Conservation (phyloP, 1,139 yeast species). For the Suhomyces wounanorum region DNA sequence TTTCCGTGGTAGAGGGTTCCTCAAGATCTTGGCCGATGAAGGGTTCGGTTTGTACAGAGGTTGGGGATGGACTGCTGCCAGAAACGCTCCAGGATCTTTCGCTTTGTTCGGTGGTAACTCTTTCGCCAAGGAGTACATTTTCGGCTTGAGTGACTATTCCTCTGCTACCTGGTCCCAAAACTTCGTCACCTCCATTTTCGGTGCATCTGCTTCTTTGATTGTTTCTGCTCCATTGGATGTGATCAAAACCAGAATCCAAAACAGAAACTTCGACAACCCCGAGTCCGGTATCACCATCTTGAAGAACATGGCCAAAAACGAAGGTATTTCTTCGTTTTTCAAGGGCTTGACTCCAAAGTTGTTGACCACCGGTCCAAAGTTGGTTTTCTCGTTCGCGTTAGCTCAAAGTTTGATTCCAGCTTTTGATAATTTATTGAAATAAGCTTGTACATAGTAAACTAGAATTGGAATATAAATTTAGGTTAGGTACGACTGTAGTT, state of each 20-base stretch:
- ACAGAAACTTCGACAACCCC: constrained; percentile 92
- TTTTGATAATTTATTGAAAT: constrained; percentile 67
- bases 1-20: constrained; percentile 94
- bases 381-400: constrained; percentile 93
- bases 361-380: constrained; percentile 96
- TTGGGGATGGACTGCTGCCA: constrained; percentile 99
- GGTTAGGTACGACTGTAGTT: neutral
- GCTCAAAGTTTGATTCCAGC: constrained; percentile 97
- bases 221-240: constrained; percentile 98
- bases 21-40: constrained; percentile 83
- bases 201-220: constrained; percentile 95
- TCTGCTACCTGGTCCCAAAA: constrained; percentile 94
- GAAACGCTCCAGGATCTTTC: constrained; percentile 98
- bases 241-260: constrained; percentile 97
- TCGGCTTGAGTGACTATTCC: constrained; percentile 82
- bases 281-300: constrained; percentile 91
- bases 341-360: constrained; percentile 96
- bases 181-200: constrained; percentile 93
- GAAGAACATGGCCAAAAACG: constrained; percentile 89
- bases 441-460: constrained; percentile 13
- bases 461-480: neutral
- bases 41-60: constrained; percentile 95
- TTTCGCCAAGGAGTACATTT: constrained; percentile 93
- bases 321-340: constrained; percentile 88
- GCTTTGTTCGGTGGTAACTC: constrained; percentile 98